Base-by-base conservation (phyloP, 2,329 filamentous ascomycete genomes). In the Ramichloridium luteum region DNA sequence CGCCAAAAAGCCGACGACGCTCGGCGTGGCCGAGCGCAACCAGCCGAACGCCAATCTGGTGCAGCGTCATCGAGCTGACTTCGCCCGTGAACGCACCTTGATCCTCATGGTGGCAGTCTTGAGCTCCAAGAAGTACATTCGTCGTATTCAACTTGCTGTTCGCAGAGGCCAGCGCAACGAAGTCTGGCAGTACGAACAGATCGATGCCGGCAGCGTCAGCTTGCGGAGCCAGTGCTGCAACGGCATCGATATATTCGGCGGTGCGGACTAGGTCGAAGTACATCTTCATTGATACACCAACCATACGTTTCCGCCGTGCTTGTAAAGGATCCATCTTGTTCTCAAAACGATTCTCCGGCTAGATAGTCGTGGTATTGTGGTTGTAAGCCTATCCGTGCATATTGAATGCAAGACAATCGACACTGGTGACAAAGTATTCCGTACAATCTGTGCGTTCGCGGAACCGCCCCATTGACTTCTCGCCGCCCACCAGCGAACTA, bases 21-120 rank as follows among this genome's bases (percentile, higher is more conserved):
- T 92, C 84, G 2, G 83, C 83, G 52, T 92, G 84, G 1, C 81
- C 81, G 4, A 92, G 63, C 50, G 86, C 81, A 6, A 90, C 77
- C 29, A 92, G 70, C 12, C 63, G 65, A 30, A 74, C 80, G 25
- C 81, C 81, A 0, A 80, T 65, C 35, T 79, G 71, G 30, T 64
- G 60, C 14, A 93, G 64, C 2, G 76, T 71, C 4, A 68, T 54
- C 0, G 83, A 77, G 4, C 79, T 84, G 17, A 86, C 70, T 48
- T 84, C 79, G 33, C 83, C 83, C 0, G 83, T 92, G 53, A 72
- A 85, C 2, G 83, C 71, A 36, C 84, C 83, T 27, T 59, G 55
- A 46, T 80, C 69, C 41, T 82, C 74, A 63, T 68, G 72, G 57
- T 75, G 77, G 41, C 72, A 73, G 56, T 90, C 77, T 54, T 92